These are phyloP conservation scores for Musa balbisiana DNA, from an alignment of 202 grass and related monocot species.

Conservation along the genomic window DNA sequence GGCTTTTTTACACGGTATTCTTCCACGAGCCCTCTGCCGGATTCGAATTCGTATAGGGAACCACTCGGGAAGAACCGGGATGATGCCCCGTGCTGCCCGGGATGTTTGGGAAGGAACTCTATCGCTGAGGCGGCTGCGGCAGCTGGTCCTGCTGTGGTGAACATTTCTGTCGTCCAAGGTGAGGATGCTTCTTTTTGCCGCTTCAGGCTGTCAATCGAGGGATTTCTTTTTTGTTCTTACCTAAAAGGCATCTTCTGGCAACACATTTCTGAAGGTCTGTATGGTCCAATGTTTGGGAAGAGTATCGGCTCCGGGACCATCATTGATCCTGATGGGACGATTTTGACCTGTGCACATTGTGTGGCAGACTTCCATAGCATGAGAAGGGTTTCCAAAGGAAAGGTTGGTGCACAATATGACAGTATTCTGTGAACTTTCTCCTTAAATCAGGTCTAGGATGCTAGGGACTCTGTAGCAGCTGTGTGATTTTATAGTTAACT, in stretches of 20 bases:
- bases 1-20: background rate
- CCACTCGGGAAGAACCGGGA: background rate
- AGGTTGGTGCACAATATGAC: background rate
- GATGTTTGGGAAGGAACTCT: background rate
- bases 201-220: background rate
- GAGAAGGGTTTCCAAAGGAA: background rate
- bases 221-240: background rate
- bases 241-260: background rate
- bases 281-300: background rate
- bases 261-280: background rate
- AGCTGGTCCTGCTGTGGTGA: conserved; percentile 2
- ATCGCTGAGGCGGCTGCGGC: background rate
- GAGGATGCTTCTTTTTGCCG: background rate
- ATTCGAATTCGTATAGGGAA: background rate
- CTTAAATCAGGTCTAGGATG: too few relatives aligned
- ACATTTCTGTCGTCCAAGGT: background rate
- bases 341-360: conserved; percentile 15
- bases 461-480: too few relatives aligned
- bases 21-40: background rate
- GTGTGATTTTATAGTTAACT: too few relatives aligned
- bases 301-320: conserved; percentile 2
- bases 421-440: background rate
- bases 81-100: background rate
- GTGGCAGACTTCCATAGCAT: background rate
- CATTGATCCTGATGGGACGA: conserved; percentile 10